These are phyloP conservation scores for Saxophila tyrrhenica DNA, from an alignment of 495 filamentous ascomycete genomes.

Conservation along the genomic window DNA sequence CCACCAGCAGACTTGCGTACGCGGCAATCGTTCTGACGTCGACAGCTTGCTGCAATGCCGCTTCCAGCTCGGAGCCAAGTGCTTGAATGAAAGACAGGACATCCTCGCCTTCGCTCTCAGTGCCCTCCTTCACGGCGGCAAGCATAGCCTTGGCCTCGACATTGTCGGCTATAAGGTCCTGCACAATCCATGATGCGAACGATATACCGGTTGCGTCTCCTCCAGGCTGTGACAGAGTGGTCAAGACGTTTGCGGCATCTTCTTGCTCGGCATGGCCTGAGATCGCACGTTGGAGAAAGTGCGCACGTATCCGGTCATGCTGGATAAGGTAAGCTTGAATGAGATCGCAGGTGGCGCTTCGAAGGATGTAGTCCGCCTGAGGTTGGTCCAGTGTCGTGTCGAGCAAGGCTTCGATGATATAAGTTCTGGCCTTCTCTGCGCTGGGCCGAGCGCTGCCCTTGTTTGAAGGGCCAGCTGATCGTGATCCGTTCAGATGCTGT, in stretches of 20 bases:
- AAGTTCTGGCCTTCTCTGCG: conserved; percentile 25
- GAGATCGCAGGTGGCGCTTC: conserved; percentile 76
- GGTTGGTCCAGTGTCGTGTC: conserved; percentile 68
- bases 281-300: conserved; percentile 82
- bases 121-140: conserved; percentile 76
- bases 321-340: conserved; percentile 83
- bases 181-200: conserved; percentile 82
- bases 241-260: conserved; percentile 74
- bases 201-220: conserved; percentile 24
- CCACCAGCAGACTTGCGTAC: conserved; percentile 84
- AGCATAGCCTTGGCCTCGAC: conserved; percentile 65
- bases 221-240: conserved; percentile 49
- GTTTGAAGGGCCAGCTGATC: conserved; percentile 1
- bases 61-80: conserved; percentile 70
- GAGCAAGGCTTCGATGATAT: conserved; percentile 89
- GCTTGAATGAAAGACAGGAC: conserved; percentile 89
- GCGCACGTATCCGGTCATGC: conserved; percentile 64
- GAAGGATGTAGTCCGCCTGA: conserved; percentile 60
- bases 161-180: conserved; percentile 81
- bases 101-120: conserved; percentile 84
- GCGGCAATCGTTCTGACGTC: conserved; percentile 76
- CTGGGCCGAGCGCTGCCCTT: conserved; percentile 6
- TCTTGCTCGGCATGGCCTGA: conserved; percentile 77
- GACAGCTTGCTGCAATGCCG: conserved; percentile 57
- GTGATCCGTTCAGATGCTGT: conserved; percentile 5